A percentile compares a stretch with the other conserved stretches of the same genome.
Conservation (phyloP, 1,284 basidiomycete genomes). For the Cystobasidium sp. region DNA sequence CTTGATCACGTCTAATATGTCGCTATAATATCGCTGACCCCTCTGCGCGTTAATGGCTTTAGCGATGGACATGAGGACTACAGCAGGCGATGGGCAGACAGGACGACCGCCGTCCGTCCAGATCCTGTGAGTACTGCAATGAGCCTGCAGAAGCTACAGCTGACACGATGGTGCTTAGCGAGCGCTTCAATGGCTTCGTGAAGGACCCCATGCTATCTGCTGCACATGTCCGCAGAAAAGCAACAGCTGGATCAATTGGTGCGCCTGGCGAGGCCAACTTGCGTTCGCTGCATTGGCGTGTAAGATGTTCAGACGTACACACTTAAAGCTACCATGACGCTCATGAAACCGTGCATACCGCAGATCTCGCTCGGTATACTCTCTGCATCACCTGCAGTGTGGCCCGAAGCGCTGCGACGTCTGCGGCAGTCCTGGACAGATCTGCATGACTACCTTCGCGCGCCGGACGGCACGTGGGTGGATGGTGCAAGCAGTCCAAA, state of each 20-base stretch:
- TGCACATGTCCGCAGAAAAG: constrained; percentile 22
- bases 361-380: constrained; percentile 30
- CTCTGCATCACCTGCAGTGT: constrained; percentile 24
- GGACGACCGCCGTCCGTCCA: background rate
- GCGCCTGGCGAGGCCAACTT: constrained; percentile 21
- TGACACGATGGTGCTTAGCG: background rate
- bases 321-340: background rate
- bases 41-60: too few species aligned
- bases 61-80: too few species aligned
- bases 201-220: constrained; percentile 39
- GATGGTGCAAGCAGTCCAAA: constrained; percentile 38
- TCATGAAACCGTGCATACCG: background rate
- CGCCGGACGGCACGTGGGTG: constrained; percentile 61
- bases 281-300: constrained; percentile 39
- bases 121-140: background rate
- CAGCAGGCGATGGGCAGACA: too few species aligned
- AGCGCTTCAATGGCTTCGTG: constrained; percentile 32
- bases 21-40: too few species aligned
- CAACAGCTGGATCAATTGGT: constrained; percentile 26
- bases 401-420: constrained; percentile 27
- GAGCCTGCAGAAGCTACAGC: background rate
- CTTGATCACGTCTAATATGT: too few species aligned
- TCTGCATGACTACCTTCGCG: constrained; percentile 57
- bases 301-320: background rate
- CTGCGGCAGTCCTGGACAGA: constrained; percentile 46